Evolutionary conservation across 2,329 filamentous ascomycete species (phyloP).

Genomic region (Aspergillus awamori): DNA sequence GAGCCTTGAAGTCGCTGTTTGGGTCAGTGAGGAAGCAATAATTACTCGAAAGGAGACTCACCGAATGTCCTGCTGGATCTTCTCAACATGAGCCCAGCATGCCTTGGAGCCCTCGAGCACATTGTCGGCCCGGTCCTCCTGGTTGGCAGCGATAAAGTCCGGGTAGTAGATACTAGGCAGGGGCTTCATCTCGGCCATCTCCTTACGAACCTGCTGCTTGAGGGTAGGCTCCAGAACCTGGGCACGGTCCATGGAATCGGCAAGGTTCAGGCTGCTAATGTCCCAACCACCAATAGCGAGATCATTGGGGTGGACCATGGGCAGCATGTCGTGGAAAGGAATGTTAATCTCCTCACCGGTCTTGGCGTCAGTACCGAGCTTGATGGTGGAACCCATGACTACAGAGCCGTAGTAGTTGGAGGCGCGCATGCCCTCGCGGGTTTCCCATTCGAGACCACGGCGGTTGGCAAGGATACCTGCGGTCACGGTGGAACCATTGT

Average conservation of each 20-base stretch:
- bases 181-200: conserved; percentile 86
- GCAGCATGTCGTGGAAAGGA: conserved; percentile 89
- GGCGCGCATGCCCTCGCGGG: conserved; percentile 79
- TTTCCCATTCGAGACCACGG: conserved; percentile 84
- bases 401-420: conserved; percentile 99
- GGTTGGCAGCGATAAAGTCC: conserved; percentile 98
- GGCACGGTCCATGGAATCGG: conserved; percentile 92
- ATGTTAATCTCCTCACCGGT: conserved; percentile 92
- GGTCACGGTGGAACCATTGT: conserved; percentile 97
- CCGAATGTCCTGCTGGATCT: conserved; percentile 90
- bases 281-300: conserved; percentile 96
- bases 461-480: conserved; percentile 97
- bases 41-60: conserved; percentile 42
- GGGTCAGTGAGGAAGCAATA: conserved; percentile 10
- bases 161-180: conserved; percentile 97
- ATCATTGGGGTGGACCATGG: conserved; percentile 97
- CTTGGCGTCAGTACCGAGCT: conserved; percentile 84
- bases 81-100: conserved; percentile 83
- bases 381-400: conserved; percentile 95
- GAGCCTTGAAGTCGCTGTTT: conserved; percentile 79
- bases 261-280: conserved; percentile 87
- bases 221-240: conserved; percentile 93
- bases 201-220: conserved; percentile 86
- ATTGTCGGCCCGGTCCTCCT: conserved; percentile 95
- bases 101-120: conserved; percentile 81